Evolutionary conservation across 2,329 filamentous ascomycete genomes (phyloP).

Genomic region (Arthrobotrys megalospora): DNA sequence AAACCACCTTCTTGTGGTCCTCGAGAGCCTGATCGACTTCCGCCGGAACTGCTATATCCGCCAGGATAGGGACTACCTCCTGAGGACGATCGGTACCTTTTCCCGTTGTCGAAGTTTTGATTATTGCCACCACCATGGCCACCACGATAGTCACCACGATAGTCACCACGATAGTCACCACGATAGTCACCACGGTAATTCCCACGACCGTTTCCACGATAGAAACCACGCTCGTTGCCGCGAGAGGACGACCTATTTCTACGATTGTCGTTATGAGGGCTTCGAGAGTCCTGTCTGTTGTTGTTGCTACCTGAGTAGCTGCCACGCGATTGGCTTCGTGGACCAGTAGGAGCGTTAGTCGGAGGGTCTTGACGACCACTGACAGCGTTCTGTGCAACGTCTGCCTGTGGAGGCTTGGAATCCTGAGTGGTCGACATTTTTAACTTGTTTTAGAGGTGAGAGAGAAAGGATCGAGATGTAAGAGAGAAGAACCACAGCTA

Average conservation of each 20-base stretch:
- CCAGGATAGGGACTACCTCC: constrained; percentile 47
- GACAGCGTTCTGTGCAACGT: constrained; percentile 1
- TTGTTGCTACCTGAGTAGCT: constrained; percentile 29
- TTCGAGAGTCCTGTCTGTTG: constrained; percentile 37
- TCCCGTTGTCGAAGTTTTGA: constrained; percentile 4
- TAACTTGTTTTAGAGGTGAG: neutral
- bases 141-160: constrained; percentile 1
- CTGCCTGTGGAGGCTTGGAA: constrained; percentile 30
- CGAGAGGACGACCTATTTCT: constrained; percentile 45
- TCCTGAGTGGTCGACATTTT: constrained; percentile 41
- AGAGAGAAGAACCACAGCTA: constrained; percentile 35
- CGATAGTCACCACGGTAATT: constrained; percentile 8
- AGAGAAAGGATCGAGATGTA: constrained; percentile 1
- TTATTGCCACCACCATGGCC: constrained; percentile 1
- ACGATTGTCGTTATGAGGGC: constrained; percentile 22
- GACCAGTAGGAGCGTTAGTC: constrained; percentile 33
- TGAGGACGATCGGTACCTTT: constrained; percentile 38
- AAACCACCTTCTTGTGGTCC: constrained; percentile 13
- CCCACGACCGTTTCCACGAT: constrained; percentile 21
- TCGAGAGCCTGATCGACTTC: constrained; percentile 39
- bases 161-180: constrained; percentile 4
- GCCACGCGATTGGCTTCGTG: constrained; percentile 36
- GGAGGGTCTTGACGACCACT: constrained; percentile 1
- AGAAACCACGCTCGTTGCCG: constrained; percentile 21
- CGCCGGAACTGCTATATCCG: constrained; percentile 49